Percentiles rank a stretch among this genome's conserved stretches.
Evolutionary conservation across 78 protist species (phyloP).

Genomic region (Dictyostelium intermedium): DNA sequence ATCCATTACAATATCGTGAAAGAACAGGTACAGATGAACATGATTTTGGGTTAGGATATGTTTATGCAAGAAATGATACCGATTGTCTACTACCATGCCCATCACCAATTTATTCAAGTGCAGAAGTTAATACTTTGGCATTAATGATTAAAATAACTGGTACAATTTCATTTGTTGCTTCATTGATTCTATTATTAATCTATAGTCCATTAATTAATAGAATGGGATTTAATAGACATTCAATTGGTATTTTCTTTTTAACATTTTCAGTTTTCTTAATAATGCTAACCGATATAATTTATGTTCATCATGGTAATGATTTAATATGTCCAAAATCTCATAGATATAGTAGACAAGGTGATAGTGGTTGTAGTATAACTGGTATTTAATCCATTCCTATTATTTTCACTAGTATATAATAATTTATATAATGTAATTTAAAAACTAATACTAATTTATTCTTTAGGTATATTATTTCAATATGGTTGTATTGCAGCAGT

Average conservation of each 20-base stretch:
- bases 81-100: neutral
- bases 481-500: neutral
- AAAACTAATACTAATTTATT: too few relatives aligned
- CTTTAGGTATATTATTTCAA: neutral
- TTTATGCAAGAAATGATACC: neutral
- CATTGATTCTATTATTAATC: neutral
- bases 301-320: neutral
- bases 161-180: neutral
- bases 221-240: neutral
- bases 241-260: constrained; percentile 1
- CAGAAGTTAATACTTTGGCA: neutral
- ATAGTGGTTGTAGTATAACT: neutral
- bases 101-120: neutral
- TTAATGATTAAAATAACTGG: neutral
- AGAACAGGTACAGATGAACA: neutral
- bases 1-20: neutral
- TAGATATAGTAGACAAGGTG: neutral
- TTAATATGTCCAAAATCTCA: neutral
- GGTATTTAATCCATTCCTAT: neutral
- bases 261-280: neutral
- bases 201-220: neutral
- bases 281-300: neutral
- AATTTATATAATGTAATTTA: too few relatives aligned
- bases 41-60: neutral
- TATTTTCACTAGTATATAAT: too few relatives aligned